A percentile compares a stretch with the other conserved stretches of the same genome.
phyloP scores from a whole-genome alignment of 2,329 filamentous ascomycete genomes.

The Fusarium sp. region DNA sequence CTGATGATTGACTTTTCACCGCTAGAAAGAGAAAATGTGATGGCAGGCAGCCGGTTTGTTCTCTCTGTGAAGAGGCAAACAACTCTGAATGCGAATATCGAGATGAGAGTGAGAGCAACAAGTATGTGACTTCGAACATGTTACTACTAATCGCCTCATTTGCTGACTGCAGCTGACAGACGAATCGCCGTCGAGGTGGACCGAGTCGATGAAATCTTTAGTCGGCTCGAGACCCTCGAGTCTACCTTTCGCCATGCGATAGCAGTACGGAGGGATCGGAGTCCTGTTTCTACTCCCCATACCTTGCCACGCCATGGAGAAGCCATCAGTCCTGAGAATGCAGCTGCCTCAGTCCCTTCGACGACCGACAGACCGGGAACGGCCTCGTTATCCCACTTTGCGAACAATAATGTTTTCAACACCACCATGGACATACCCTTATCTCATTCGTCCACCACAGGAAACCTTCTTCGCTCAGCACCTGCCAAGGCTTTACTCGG shows the following conservation, averaged over 20 bases:
- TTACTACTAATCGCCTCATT: too few species aligned
- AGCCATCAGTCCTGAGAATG: constrained; percentile 16
- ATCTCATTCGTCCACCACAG: constrained; percentile 31
- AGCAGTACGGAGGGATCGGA: constrained; percentile 19
- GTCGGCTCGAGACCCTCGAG: constrained; percentile 28
- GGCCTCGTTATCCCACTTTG: constrained; percentile 25
- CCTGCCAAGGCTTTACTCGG: constrained; percentile 24
- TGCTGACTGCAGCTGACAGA: constrained; percentile 1
- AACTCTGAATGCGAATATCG: constrained; percentile 36
- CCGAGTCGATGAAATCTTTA: constrained; percentile 37
- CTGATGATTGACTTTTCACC: neutral
- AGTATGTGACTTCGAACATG: neutral
- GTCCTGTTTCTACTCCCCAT: constrained; percentile 12
- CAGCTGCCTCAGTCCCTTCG: constrained; percentile 22
- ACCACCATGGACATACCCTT: constrained; percentile 37
- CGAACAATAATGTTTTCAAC: constrained; percentile 36
- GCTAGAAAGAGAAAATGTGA: constrained; percentile 37
- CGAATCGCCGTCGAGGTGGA: constrained; percentile 8
- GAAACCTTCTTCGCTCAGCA: constrained; percentile 27
- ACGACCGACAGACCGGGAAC: constrained; percentile 15
- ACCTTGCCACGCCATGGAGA: constrained; percentile 13
- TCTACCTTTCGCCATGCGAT: constrained; percentile 22
- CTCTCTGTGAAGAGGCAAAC: constrained; percentile 34
- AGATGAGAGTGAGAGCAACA: constrained; percentile 18
- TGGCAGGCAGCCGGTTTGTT: constrained; percentile 32